Conservation (phyloP, 129 eudicot species). For the Pseudognaphalium luteoalbum region DNA sequence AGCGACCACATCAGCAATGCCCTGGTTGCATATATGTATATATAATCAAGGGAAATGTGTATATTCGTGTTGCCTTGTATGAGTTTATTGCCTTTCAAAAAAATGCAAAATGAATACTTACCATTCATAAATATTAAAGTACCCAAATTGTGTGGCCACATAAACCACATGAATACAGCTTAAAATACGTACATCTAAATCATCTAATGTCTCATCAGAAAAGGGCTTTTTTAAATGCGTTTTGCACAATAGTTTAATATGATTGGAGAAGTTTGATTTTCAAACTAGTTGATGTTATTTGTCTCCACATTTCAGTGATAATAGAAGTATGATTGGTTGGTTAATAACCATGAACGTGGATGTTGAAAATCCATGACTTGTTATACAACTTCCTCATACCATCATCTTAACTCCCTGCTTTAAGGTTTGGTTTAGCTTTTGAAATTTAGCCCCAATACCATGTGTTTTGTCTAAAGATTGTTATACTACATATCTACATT, state of each 20-base stretch:
- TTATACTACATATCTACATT: not conserved
- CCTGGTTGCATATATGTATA: no score
- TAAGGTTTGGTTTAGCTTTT: conserved; percentile 34
- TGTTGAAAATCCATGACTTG: conserved; percentile 23
- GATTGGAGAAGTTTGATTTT: conserved; percentile 8
- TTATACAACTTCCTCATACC: conserved; percentile 5
- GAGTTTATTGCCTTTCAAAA: no score
- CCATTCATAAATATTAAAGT: not conserved
- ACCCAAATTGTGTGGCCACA: not conserved
- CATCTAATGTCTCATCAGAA: not conserved
- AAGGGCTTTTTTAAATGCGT: not conserved
- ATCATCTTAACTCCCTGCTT: conserved; percentile 4
- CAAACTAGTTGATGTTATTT: conserved; percentile 31
- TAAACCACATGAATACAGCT: not conserved
- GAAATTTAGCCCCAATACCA: conserved; percentile 33
- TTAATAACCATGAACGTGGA: conserved; percentile 21
- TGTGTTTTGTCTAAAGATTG: conserved; percentile 30
- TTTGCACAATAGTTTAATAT: not conserved
- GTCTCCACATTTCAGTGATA: conserved; percentile 32
- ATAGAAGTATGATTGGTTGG: conserved; percentile 19
- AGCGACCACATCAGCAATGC: no score
- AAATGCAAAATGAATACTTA: no score
- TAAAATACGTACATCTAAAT: not conserved
- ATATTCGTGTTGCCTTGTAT: no score
- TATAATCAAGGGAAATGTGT: no score